These are phyloP conservation scores for Penicillium turbatum DNA, from an alignment of 495 filamentous ascomycete genomes.

Conservation along the genomic window DNA sequence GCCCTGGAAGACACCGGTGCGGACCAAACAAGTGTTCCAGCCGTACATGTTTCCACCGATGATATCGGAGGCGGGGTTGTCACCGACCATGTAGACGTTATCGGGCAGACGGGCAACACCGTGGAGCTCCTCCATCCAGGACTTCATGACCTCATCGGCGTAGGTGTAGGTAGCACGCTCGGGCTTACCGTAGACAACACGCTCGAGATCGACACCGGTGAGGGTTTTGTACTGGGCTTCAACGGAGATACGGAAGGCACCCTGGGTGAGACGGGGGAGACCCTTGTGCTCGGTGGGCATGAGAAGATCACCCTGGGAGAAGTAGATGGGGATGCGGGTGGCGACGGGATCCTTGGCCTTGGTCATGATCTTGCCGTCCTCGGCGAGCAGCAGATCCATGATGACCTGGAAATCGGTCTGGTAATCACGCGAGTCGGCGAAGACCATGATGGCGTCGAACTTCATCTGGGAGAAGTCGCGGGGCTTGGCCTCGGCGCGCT, in stretches of 20 bases:
- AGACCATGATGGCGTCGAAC: slow-evolving; percentile 79
- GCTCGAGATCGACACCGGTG: slow-evolving; percentile 70
- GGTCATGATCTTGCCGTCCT: slow-evolving; percentile 65
- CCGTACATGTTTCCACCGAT: slow-evolving; percentile 77
- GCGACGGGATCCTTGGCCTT: slow-evolving; percentile 62
- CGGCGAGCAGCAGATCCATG: slow-evolving; percentile 72
- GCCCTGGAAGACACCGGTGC: slow-evolving; percentile 58
- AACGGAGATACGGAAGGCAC: slow-evolving; percentile 69
- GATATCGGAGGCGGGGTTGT: slow-evolving; percentile 77
- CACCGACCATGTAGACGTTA: slow-evolving; percentile 80
- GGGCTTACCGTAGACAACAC: slow-evolving; percentile 80
- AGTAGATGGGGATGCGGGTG: slow-evolving; percentile 70
- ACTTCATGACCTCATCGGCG: slow-evolving; percentile 68
- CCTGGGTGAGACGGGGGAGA: slow-evolving; percentile 67
- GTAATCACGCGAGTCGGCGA: slow-evolving; percentile 80
- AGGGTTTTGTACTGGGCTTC: slow-evolving; percentile 76
- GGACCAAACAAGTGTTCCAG: slow-evolving; percentile 72
- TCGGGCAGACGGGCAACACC: slow-evolving; percentile 63
- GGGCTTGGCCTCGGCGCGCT: slow-evolving; percentile 60
- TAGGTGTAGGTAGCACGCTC: slow-evolving; percentile 77
- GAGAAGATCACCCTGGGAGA: slow-evolving; percentile 69
- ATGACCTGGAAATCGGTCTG: slow-evolving; percentile 82
- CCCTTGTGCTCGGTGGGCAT: slow-evolving; percentile 73
- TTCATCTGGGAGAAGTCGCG: slow-evolving; percentile 65
- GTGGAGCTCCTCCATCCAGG: slow-evolving; percentile 75